These are phyloP conservation scores for Zasmidium citrigriseum DNA, from an alignment of 2,329 filamentous ascomycete species.

Conservation along the genomic window DNA sequence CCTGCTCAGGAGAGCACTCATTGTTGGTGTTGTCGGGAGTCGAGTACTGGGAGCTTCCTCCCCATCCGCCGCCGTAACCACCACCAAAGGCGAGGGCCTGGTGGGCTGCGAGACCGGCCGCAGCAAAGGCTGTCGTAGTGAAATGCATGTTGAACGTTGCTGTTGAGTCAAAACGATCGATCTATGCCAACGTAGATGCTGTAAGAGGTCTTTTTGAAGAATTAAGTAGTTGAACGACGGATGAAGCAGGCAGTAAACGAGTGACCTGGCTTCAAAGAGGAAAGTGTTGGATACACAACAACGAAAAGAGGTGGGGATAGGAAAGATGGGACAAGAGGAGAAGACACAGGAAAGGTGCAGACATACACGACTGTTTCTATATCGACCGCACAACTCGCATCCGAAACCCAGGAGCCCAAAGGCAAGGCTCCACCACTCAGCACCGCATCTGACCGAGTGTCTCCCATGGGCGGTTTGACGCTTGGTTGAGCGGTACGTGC, in stretches of 20 bases:
- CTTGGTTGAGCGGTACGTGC: constrained; percentile 14
- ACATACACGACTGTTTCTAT: constrained; percentile 3
- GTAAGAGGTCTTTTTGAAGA: constrained; percentile 9
- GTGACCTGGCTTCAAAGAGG: constrained; percentile 44
- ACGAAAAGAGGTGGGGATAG: constrained; percentile 9
- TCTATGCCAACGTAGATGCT: constrained; percentile 13
- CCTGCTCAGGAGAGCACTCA: constrained; percentile 71
- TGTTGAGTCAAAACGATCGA: constrained; percentile 5
- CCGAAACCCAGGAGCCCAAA: constrained; percentile 8
- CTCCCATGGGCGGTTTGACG: constrained; percentile 15
- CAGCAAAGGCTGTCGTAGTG: constrained; percentile 16
- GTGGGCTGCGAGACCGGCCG: constrained; percentile 41
- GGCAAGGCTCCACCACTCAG: constrained; percentile 11
- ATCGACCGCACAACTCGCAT: constrained; percentile 1
- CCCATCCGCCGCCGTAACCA: constrained; percentile 38
- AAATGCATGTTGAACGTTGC: constrained; percentile 16
- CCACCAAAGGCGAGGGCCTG: constrained; percentile 45
- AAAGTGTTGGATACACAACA: constrained; percentile 11
- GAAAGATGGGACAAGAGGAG: constrained; percentile 33
- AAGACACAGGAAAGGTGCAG: constrained; percentile 9
- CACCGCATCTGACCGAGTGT: constrained; percentile 5
- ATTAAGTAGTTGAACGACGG: constrained; percentile 21
- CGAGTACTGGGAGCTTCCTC: constrained; percentile 57
- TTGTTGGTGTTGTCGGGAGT: constrained; percentile 75
- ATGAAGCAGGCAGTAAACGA: constrained; percentile 41